Percentiles rank a stretch among this genome's conserved stretches.
phyloP scores from a whole-genome alignment of 495 filamentous ascomycete species.

The Haplographium delicatum region DNA sequence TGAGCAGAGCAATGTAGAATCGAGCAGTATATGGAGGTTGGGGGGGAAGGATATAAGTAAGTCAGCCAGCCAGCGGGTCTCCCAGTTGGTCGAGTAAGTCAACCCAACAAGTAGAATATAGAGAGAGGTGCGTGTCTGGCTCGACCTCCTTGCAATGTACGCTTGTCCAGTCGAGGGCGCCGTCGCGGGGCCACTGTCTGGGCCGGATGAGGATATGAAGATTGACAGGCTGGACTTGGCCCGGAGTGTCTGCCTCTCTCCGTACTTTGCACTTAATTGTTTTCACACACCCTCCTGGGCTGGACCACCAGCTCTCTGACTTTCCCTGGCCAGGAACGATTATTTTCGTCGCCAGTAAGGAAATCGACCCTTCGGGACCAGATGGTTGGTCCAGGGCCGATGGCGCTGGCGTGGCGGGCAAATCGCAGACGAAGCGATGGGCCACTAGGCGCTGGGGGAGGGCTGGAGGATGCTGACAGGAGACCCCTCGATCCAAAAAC shows the following conservation, averaged over 20 bases:
- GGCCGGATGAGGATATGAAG: neutral
- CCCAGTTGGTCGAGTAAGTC: no score
- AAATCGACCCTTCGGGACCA: neutral
- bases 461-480: slow-evolving; percentile 1
- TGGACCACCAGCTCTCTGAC: neutral
- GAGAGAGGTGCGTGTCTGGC: no score
- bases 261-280: slow-evolving; percentile 1
- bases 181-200: neutral
- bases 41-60: slow-evolving; percentile 1
- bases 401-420: no score
- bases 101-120: no score
- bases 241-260: neutral
- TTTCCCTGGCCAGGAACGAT: neutral
- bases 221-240: slow-evolving; percentile 7
- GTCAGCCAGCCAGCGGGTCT: no score
- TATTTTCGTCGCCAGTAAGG: slow-evolving; percentile 14
- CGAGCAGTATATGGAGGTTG: neutral
- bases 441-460: slow-evolving; percentile 9
- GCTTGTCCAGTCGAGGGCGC: neutral
- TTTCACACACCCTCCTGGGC: neutral
- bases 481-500: slow-evolving; percentile 4
- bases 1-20: neutral
- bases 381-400: slow-evolving; percentile 13
- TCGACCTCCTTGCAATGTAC: no score
- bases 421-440: slow-evolving; percentile 2